Base-by-base conservation (phyloP, 148 eudicot species). In the Camellia sinensis region DNA sequence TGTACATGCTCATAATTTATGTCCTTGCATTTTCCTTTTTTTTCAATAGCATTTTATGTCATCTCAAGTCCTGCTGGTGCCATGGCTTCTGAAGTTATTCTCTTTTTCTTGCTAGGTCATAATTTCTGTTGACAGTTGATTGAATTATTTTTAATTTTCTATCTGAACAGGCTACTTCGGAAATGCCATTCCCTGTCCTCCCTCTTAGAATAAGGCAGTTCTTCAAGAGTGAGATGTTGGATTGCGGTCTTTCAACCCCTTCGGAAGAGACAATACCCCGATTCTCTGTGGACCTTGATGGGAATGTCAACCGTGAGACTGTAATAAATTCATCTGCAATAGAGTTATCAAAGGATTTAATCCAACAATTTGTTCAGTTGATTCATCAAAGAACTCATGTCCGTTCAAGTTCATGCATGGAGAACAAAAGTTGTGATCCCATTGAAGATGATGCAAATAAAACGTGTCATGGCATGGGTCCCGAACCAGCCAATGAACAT, bases 81-180 rank as follows among this genome's bases (percentile, higher is more conserved):
- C 67, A 57, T 75, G 13, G 46, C 74, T 75, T 81, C 57, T 60
- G 8, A 57, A 67, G 6, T 44, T 46, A 14, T 74, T 56, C 56
- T 67, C 48, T 61, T 12, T 43, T 43, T 75, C 45, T 22, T 69
- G 18, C 56, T n/a, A 29, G 57, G 75, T 70, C 6, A 7, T 68
- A 7, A 15, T 61, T 67, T 62, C 52, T 72, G 43, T 76, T 76
- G 12, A 22, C 61, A 46, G 46, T 62, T 70, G 15, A 82, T 77
- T 82, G 5, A 53, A 40, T 37, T 19, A 67, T 73, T 50, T 3
- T 71, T 50, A 29, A 80, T 81, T 75, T 50, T 73, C 71, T 68
- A 13, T 73, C 68, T 78, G 65, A 52, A 37, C 90, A 95, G 99
- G 99, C 97, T 67, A 93, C 99, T 66, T 90, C 99, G 62, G 97